Percentiles rank a stretch among this genome's conserved stretches.
Evolutionary conservation across 805 yeast genomes (phyloP).

Genomic region (Phaffomyces antillensis): DNA sequence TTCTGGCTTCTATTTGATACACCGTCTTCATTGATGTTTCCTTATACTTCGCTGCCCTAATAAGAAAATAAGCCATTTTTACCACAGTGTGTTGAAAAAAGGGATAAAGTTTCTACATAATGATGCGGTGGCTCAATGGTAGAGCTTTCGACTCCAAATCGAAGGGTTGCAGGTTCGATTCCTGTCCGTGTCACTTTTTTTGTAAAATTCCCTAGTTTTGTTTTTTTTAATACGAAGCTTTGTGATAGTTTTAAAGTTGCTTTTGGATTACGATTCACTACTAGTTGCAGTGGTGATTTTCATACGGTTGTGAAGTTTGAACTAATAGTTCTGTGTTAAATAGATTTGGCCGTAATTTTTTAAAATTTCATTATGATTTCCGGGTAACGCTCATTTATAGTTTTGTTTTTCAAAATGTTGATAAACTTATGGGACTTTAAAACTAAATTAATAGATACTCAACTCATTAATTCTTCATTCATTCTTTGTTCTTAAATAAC

Average conservation of each 20-base stretch:
- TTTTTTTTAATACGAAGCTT: conserved; percentile 8
- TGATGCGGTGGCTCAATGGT: conserved; percentile 76
- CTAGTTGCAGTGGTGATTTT: no score
- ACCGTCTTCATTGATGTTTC: no score
- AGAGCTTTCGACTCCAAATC: conserved; percentile 78
- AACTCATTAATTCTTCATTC: neutral
- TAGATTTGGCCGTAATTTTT: no score
- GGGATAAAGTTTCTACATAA: neutral
- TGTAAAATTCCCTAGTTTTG: conserved; percentile 9
- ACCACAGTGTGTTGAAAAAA: no score
- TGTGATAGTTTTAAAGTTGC: no score
- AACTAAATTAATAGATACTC: neutral
- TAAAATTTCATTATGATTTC: neutral
- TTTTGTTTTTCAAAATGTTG: neutral
- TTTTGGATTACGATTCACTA: no score
- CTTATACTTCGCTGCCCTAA: no score
- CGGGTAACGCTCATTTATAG: neutral
- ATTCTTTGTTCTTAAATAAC: neutral
- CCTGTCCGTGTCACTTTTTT: conserved; percentile 64
- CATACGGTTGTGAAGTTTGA: no score
- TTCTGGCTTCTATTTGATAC: no score
- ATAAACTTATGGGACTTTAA: neutral
- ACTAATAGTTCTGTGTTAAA: no score
- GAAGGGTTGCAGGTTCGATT: conserved; percentile 84
- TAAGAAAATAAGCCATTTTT: no score